Evolutionary conservation across 2,329 filamentous ascomycete genomes (phyloP), one percentile per base, ranked within the genome.

Genomic region (Dothidotthia symphoricarpi): DNA sequence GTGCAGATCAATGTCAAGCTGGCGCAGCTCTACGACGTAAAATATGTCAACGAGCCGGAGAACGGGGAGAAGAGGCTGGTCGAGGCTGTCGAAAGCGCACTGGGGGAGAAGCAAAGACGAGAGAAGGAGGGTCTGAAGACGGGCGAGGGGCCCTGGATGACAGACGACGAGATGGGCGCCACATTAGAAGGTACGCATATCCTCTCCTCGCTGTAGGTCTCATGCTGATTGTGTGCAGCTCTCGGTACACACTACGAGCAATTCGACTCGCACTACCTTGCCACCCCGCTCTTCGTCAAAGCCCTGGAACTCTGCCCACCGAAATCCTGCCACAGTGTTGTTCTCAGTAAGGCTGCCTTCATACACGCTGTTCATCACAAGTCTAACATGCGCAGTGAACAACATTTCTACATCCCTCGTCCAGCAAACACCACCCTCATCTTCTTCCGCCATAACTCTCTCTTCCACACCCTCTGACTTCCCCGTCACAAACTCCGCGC

Each of bases 231-330:
- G 62, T 64, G 59, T 4, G 55, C 59, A 79, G 84, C 86, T 10
- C 76, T 96, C 16, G 91, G 80, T 13, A 77, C 83, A 41, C 81
- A 83, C 53, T 96, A 95, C 66, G 81, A 87, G 58, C 75, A 77
- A 32, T 81, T 80, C 53, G 79, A 83, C 29, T 81, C 86, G 53
- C 84, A 88, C 58, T 86, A 91, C 51, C 81, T 96, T 2, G 85
- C 90, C 5, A 78, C 90, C 15, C 89, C 90, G 3, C 75, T 96
- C 19, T 95, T 90, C 63, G 80, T 96, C 55, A 88, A 94, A 59
- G 88, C 90, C 5, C 74, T 95, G 24, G 77, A 82, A 13, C 69
- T 93, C 30, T 83, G 80, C 62, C 75, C 80, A 3, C 69, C 69
- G 1, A 73, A 71, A 16, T 77, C 73, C 19, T 96, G 90, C 63